These are phyloP conservation scores for Diaporthe ampelina DNA, from an alignment of 2,329 filamentous ascomycete genomes.

Conservation along the genomic window DNA sequence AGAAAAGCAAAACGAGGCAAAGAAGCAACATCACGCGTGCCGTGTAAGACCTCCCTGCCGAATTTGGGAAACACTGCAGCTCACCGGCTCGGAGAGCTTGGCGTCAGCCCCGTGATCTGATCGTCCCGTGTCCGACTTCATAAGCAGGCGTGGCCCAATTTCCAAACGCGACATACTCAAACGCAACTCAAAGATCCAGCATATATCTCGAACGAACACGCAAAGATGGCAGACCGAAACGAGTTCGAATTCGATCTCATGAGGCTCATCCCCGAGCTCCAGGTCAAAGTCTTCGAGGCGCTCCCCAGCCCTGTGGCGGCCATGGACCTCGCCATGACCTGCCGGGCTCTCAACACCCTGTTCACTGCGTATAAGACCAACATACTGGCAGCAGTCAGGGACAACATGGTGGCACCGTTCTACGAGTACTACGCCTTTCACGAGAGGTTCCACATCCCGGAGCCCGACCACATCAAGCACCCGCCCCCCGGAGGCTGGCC, in stretches of 20 bases:
- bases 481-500: neutral
- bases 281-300: neutral
- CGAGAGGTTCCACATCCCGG: too few relatives aligned
- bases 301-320: neutral
- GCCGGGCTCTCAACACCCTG: neutral
- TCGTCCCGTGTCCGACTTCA: neutral
- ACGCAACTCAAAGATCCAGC: fast-evolving
- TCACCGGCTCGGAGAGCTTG: neutral
- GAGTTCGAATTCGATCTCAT: neutral
- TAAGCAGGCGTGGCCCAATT: neutral
- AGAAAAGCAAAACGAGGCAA: neutral
- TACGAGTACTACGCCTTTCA: neutral
- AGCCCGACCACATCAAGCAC: neutral
- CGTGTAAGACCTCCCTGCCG: neutral
- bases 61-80: neutral
- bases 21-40: neutral
- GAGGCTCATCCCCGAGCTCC: neutral
- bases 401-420: neutral
- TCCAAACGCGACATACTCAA: too few relatives aligned
- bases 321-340: neutral
- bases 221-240: neutral
- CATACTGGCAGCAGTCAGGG: neutral
- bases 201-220: fast-evolving
- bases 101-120: neutral
- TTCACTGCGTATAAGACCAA: too few relatives aligned